A percentile compares a stretch with the other conserved stretches of the same genome.
phyloP scores from a whole-genome alignment of 352 stramenopile species.

The Phytophthora sp. region DNA sequence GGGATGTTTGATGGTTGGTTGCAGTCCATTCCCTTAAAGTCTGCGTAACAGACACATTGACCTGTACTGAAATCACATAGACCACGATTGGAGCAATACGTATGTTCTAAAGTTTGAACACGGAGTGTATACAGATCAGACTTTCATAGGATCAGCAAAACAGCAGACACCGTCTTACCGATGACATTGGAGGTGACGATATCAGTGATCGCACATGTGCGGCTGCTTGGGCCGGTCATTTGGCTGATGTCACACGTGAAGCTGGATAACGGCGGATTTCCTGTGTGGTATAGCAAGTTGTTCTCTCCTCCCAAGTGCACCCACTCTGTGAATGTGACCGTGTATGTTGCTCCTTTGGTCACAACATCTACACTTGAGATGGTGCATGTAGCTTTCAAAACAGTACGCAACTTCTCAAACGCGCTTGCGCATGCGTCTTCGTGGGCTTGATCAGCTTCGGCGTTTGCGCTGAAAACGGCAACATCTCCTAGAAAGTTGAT shows the following conservation, averaged over 20 bases:
- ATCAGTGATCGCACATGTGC: constrained; percentile 76
- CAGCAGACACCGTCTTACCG: constrained; percentile 48
- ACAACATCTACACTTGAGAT: constrained; percentile 34
- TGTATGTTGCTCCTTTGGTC: constrained; percentile 67
- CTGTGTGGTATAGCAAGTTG: constrained; percentile 81
- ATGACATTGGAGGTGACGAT: constrained; percentile 55
- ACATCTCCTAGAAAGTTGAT: constrained; percentile 61
- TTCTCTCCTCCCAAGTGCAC: constrained; percentile 71
- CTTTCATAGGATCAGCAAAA: not conserved
- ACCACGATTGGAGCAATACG: constrained; percentile 81
- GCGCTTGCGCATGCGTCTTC: constrained; percentile 47
- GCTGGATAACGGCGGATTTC: constrained; percentile 69
- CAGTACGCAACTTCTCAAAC: constrained; percentile 51
- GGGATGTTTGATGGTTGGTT: constrained; percentile 69
- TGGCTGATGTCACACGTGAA: constrained; percentile 82
- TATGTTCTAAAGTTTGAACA: constrained; percentile 67
- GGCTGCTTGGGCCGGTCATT: constrained; percentile 47
- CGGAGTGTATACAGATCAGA: no score
- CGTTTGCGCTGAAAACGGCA: constrained; percentile 47
- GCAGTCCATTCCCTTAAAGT: constrained; percentile 79
- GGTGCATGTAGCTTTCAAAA: constrained; percentile 44
- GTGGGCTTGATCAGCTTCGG: constrained; percentile 30
- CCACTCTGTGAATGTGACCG: constrained; percentile 71
- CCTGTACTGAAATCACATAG: constrained; percentile 77
- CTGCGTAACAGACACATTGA: constrained; percentile 72